Base-by-base conservation (phyloP, 1,139 yeast genomes). In the Blastobotrys proliferans region DNA sequence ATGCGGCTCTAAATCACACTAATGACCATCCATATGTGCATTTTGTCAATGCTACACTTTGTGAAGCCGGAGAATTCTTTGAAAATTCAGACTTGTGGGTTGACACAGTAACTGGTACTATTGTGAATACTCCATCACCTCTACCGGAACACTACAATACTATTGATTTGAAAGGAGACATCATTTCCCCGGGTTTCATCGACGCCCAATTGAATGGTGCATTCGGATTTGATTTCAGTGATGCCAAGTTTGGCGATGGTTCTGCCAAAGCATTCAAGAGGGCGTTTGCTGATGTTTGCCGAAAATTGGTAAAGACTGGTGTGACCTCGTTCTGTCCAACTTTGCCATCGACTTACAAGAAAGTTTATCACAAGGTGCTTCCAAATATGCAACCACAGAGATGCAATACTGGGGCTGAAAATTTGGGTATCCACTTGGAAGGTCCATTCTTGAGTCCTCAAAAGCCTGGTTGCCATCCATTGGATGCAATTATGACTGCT, bases 381-480 rank as follows among this genome's bases (percentile, higher is more conserved):
- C 80, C 80, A 3, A 56, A 68, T 27, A 67, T 76, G 52, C 63
- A 64, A 14, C 66, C 66, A 28, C 61, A 68, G 22, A 60, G 77
- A 35, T 53, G 64, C 5, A 44, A 54, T 27, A 52, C 58, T 35
- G 72, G 69, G 52, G 67, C 76, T 13, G 83, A 79, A 55, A 71
- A 76, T 4, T 63, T 79, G 41, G 84, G 84, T 3, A 80, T 80
- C n/a, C 84, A 79, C 54, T 61, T 76, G 39, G 84, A 79, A 54
- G 84, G 84, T 6, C 84, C 84, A 3, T 77, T 78, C 55, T 72
- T 79, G 48, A 74, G 72, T 48, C 62, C 69, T 38, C 56, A 67
- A 45, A 79, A 79, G 61, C 78, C 77, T 50, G 84, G 84, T 1
- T 78, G 83, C 55, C 84, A 79, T 54, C 81, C 81, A 3, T 68